Evolutionary conservation across 306 rosid genomes (phyloP).

Genomic region (Casuarina equisetifolia): DNA sequence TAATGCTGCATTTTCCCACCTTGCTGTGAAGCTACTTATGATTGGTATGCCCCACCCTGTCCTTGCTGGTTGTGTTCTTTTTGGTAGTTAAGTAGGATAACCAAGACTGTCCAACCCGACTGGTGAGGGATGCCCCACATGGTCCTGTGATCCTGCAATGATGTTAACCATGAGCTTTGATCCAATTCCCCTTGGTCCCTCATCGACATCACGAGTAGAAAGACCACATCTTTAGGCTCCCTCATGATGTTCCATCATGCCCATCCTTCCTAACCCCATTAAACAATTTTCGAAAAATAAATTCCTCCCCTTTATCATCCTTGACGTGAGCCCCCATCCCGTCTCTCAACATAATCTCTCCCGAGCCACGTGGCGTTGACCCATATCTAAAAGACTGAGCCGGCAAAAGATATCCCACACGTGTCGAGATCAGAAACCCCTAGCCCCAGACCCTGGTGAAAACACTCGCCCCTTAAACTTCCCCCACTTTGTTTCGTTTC

Average conservation of each 20-base stretch:
- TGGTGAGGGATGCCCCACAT: background rate
- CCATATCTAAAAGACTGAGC: background rate
- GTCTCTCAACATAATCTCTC: background rate
- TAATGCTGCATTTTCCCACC: no score
- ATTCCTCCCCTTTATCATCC: background rate
- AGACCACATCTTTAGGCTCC: slow-evolving; percentile 26
- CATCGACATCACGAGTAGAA: background rate
- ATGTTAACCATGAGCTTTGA: slow-evolving; percentile 21
- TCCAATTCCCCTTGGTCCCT: slow-evolving; percentile 2
- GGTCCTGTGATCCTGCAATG: slow-evolving; percentile 14
- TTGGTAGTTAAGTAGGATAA: background rate
- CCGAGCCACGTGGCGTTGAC: slow-evolving; percentile 5
- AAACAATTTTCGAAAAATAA: background rate
- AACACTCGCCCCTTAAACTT: background rate
- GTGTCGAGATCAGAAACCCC: background rate
- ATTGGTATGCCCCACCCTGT: background rate
- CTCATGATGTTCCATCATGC: slow-evolving; percentile 26
- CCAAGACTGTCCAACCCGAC: background rate
- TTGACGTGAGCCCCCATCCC: background rate
- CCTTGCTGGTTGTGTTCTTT: background rate
- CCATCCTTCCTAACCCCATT: background rate
- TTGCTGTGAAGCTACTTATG: no score
- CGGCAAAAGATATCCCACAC: background rate
- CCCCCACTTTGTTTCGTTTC: background rate
- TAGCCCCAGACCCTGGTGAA: background rate